phyloP scores from a whole-genome alignment of 192 early-diverging fungal genomes.

The Umbelopsis isabellina region DNA sequence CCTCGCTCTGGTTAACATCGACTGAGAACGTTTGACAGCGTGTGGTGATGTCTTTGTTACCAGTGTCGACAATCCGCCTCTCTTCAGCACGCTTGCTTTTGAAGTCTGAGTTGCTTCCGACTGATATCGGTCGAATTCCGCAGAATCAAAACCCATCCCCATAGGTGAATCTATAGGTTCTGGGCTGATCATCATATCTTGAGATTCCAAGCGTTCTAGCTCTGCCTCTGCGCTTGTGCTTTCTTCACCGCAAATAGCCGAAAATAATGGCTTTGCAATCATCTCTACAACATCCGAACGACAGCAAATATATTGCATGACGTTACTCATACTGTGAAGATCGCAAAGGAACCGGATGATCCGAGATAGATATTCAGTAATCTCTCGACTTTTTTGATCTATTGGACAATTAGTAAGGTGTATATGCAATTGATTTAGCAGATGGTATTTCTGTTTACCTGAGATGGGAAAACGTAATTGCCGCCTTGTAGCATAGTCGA shows the following conservation, averaged over 20 bases:
- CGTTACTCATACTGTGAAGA: slow-evolving; percentile 5
- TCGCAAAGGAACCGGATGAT: background rate
- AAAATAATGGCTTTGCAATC: slow-evolving; percentile 43
- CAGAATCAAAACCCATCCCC: background rate
- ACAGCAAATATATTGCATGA: slow-evolving; percentile 10
- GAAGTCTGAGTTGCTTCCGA: background rate
- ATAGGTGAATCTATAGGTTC: background rate
- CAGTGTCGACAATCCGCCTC: slow-evolving; percentile 31
- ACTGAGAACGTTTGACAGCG: slow-evolving; percentile 29
- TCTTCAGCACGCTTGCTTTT: slow-evolving; percentile 34
- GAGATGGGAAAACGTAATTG: background rate
- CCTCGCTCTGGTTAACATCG: slow-evolving; percentile 32
- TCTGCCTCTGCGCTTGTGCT: slow-evolving; percentile 48
- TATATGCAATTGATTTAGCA: background rate
- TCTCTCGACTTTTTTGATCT: background rate
- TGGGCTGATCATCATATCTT: slow-evolving; percentile 31
- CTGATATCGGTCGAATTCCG: background rate
- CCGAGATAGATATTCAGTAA: background rate
- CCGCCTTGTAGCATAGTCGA: slow-evolving; percentile 45
- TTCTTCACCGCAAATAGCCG: slow-evolving; percentile 51
- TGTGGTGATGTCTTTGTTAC: slow-evolving; percentile 45
- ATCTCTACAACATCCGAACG: background rate
- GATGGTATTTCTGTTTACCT: background rate
- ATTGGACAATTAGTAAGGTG: background rate
- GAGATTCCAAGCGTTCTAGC: slow-evolving; percentile 34